Evolutionary conservation across 495 filamentous ascomycete species (phyloP), one percentile per base, ranked within the genome.

Genomic region (Ascobolus immersus): DNA sequence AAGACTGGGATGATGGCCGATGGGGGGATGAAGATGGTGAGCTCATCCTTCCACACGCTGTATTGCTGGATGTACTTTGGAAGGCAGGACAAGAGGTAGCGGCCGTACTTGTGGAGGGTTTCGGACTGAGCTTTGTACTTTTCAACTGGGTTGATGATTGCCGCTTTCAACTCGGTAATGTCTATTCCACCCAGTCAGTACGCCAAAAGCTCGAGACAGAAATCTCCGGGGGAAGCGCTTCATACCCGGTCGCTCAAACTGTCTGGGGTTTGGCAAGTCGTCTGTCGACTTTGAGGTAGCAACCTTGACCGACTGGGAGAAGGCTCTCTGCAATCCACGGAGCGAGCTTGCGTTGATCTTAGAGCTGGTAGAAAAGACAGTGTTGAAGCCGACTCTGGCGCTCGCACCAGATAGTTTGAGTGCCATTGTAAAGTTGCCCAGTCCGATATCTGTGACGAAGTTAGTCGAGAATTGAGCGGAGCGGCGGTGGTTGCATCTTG

Each of bases 11-110:
- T 62, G 42, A 94, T 65, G 42, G 78, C 84, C 14, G 75, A 52
- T 4, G 86, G 86, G 25, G 79, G 57, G 47, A 92, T 84, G 55
- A 82, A 86, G 52, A 99, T 77, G 38, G 72, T 76, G 39, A 99
- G 66, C 52, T 99, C 89, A 52, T 99, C 86, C 61, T 99, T 99
- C 89, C 84, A 94, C 20, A 96, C 84, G 24, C 78, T 80, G 64
- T 93, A 93, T 55, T 99, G 89, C 59, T 99, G 89, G 45, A 99
- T 69, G 55, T 91, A 89, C 61, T 91, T 94, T 37, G 89, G 89
- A 39, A 99, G 61, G 52, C 78, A 89, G 36, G 82, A 84, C 63
- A 94, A 76, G 46, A 99, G 65, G 59, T 92, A 99, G 50, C 86
- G 69, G 42, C 89, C 89, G 50, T 99, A 99, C 42, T 63, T 71